These are phyloP conservation scores for Oryza punctata DNA, from an alignment of 176 grass and related monocot genomes.

Conservation along the genomic window DNA sequence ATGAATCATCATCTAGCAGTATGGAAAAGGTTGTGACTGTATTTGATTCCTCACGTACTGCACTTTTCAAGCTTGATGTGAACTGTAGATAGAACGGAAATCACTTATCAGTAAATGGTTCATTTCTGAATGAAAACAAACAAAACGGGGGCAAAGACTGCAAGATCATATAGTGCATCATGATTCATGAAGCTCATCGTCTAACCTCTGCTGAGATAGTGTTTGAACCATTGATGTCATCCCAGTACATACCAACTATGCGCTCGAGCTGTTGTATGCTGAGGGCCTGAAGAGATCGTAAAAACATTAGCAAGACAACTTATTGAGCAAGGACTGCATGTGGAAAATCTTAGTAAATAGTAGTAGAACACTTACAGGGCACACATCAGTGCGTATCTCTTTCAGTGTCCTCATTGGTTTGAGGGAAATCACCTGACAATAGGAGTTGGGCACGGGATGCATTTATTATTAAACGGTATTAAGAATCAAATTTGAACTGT, in stretches of 20 bases:
- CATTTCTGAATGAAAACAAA: slow-evolving; percentile 28
- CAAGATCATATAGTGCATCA: slow-evolving; percentile 23
- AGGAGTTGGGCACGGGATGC: background rate
- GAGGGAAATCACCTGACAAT: slow-evolving; percentile 75
- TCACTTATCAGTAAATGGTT: slow-evolving; percentile 10
- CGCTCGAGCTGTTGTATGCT: slow-evolving; percentile 86
- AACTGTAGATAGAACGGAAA: slow-evolving; percentile 41
- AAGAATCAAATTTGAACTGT: slow-evolving; percentile 7
- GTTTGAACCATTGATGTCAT: slow-evolving; percentile 90
- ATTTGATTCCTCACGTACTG: slow-evolving; percentile 62
- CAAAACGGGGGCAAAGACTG: background rate
- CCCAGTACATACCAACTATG: slow-evolving; percentile 86
- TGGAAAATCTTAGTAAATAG: slow-evolving; percentile 28
- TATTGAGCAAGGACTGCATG: slow-evolving; percentile 12
- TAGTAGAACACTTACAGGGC: slow-evolving; percentile 58
- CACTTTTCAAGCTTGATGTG: slow-evolving; percentile 65
- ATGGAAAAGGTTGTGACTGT: slow-evolving; percentile 55
- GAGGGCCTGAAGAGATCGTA: slow-evolving; percentile 64
- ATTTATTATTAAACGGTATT: slow-evolving; percentile 28
- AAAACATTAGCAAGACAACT: slow-evolving; percentile 28
- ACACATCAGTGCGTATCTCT: slow-evolving; percentile 86
- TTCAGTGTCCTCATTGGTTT: slow-evolving; percentile 79
- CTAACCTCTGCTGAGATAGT: slow-evolving; percentile 80
- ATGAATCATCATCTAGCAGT: slow-evolving; percentile 82
- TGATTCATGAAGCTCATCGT: slow-evolving; percentile 24